Base-by-base conservation (phyloP, 805 yeast species). In the Brettanomyces bruxellensis region DNA sequence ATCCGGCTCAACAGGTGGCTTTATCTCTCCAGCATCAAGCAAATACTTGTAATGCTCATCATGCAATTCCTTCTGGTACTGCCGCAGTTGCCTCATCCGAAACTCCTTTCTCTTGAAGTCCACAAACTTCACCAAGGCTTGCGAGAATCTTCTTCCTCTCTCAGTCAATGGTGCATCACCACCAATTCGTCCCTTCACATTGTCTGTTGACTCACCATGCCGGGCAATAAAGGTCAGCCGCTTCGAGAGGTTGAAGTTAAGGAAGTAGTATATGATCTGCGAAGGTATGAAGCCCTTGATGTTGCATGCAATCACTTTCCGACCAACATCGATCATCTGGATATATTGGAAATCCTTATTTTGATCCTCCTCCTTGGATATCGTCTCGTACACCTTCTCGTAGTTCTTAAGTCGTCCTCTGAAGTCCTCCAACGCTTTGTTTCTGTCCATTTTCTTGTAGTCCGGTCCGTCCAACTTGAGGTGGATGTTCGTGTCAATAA, bases 301-400 rank as follows among this genome's bases (percentile, higher is more conserved):
- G 59, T 90, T 88, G 62, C 83, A 90, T 34, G 96, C 87, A 45
- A 91, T 95, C 37, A 91, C 88, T 62, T 91, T 93, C 57, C 86
- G 81, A 6, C 99, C 98, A 9, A 90, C 97, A 62, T 91, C 91
- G 47, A 91, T 88, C 95, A 91, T 89, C 64, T 91, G 89, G 53
- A 90, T 86, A 57, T 89, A 93, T 61, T 87, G 96, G 56, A 80
- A 81, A 12, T 78, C 77, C 14, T 71, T 75, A 37, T 83, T 68
- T 40, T 72, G 69, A 46, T 76, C 78, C 58, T 83, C 91, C 55
- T 84, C 91, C 18, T 71, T 76, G 40, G 83, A 91, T 30, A 91
- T 83, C 0, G 96, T 83, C 62, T 93, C 88, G 64, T 91, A 91
- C 0, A 90, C 96, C 58, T 74, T 78, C 60, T 89, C 91, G 61